Evolutionary conservation across 1,284 basidiomycete genomes (phyloP), one percentile per base, ranked within the genome.

Genomic region (Leccinum subrobustum): DNA sequence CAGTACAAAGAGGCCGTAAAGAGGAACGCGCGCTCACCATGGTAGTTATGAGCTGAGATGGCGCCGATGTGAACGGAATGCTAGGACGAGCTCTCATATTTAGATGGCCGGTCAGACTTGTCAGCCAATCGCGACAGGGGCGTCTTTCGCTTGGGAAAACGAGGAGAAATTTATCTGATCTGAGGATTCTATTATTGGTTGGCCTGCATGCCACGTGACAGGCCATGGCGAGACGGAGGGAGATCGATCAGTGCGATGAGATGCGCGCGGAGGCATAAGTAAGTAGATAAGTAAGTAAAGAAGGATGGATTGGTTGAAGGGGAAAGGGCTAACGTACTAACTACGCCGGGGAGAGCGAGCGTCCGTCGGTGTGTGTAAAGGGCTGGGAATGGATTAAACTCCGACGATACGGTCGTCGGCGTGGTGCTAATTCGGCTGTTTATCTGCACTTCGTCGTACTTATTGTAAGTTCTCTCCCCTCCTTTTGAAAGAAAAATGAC

Each of bases 391-490:
- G 18, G 44, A 20, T 47, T 47, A 3, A 47, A 47, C 44, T 47
- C 44, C 44, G 44, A 47, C 44, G 11, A 18, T 44, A 39, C 16
- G 42, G n/a, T 44, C 42, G 42, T 44, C 42, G 42, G n/a, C n/a
- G 42, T 44, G 42, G 42, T 44, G 44, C 44, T 47, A 47, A 20
- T 18, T 47, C 44, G 44, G 44, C 44, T 47, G 44, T 47, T 47
- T 47, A 47, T 47, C 44, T 44, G 39, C 39, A 39, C 37, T n/a
- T 35, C 12, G 35, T 35, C 35, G 35, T 35, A 39, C 37, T n/a
- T 39, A 16, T n/a, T 51, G 68, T 73, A 62, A 59, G 71, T 63
- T 18, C 14, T 1, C 23, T 44, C 20, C 12, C 20, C 18, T 12
- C 18, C 3, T 20, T 20, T 47, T 12, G 44, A 12, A 47, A 12